Conservation (phyloP, 495 filamentous ascomycete species). For the Barbatosphaeria neglecta region DNA sequence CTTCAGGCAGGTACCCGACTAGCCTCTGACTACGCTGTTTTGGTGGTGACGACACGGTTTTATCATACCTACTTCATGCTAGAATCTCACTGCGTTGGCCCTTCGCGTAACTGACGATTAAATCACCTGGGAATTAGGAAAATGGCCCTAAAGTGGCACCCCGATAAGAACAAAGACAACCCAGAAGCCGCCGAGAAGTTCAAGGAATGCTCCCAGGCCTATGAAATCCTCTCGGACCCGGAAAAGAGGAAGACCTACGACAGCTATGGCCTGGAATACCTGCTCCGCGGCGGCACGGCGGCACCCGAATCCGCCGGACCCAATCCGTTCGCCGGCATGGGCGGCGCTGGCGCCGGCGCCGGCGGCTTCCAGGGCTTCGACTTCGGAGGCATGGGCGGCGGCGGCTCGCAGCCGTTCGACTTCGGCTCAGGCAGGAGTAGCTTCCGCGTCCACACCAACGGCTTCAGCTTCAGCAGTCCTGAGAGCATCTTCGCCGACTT, state of each 20-base stretch:
- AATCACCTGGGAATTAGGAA: slow-evolving; percentile 45
- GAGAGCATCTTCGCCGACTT: slow-evolving; percentile 80
- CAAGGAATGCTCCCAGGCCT: slow-evolving; percentile 91
- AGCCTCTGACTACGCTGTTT: no score
- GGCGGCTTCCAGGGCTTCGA: slow-evolving; percentile 42
- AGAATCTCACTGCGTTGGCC: no score
- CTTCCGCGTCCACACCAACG: slow-evolving; percentile 65
- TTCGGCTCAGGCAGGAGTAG: slow-evolving; percentile 36
- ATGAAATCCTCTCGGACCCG: slow-evolving; percentile 93
- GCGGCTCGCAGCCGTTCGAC: slow-evolving; percentile 17
- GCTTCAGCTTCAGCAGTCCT: slow-evolving; percentile 71
- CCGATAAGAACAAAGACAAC: slow-evolving; percentile 95
- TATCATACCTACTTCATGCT: no score
- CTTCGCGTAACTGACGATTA: no score
- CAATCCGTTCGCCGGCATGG: slow-evolving; percentile 37
- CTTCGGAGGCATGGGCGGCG: slow-evolving; percentile 37
- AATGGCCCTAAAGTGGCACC: slow-evolving; percentile 83
- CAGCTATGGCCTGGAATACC: slow-evolving; percentile 85
- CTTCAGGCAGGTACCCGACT: no score
- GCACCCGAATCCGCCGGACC: slow-evolving; percentile 38
- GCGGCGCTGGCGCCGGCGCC: slow-evolving; percentile 32
- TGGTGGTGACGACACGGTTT: no score
- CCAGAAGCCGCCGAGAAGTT: slow-evolving; percentile 77
- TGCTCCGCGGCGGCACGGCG: slow-evolving; percentile 69
- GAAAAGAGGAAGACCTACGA: slow-evolving; percentile 96